Percentiles rank a stretch among this genome's conserved stretches.
These are phyloP conservation scores for Candida sanyaensis DNA, from an alignment of 1,139 yeast species.

Conservation along the genomic window DNA sequence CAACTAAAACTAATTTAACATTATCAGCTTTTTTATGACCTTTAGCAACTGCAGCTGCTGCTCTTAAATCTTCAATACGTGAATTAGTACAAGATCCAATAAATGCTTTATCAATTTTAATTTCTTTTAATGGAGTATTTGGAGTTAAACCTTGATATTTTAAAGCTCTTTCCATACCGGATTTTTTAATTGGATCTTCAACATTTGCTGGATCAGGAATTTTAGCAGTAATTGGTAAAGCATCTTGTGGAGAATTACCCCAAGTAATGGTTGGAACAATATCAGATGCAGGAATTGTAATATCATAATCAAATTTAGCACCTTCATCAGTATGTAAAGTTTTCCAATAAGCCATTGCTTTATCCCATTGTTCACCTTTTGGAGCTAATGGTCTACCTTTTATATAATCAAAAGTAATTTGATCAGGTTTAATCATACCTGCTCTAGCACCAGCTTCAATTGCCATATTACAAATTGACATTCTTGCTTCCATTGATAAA, in stretches of 20 bases:
- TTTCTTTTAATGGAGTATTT: conserved; percentile 73
- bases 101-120: conserved; percentile 86
- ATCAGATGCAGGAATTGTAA: conserved; percentile 78
- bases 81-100: conserved; percentile 98
- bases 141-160: conserved; percentile 89
- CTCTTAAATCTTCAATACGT: conserved; percentile 94
- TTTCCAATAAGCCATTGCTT: conserved; percentile 89
- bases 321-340: conserved; percentile 85
- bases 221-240: conserved; percentile 84
- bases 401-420: conserved; percentile 80
- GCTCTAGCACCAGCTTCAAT: conserved; percentile 99
- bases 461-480: conserved; percentile 99
- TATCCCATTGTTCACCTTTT: conserved; percentile 89
- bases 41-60: conserved; percentile 90
- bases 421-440: conserved; percentile 97
- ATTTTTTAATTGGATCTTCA: conserved; percentile 71
- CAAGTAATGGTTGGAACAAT: conserved; percentile 96
- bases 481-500: conserved; percentile 96
- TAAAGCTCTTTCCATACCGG: conserved; percentile 89
- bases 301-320: conserved; percentile 85
- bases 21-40: conserved; percentile 86
- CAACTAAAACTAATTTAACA: conserved; percentile 84
- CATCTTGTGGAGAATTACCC: conserved; percentile 99
- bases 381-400: conserved; percentile 96
- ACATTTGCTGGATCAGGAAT: conserved; percentile 87